A percentile compares a stretch with the other conserved stretches of the same genome.
phyloP scores from a whole-genome alignment of 345 rosid genomes.

The Moricandia arvensis region DNA sequence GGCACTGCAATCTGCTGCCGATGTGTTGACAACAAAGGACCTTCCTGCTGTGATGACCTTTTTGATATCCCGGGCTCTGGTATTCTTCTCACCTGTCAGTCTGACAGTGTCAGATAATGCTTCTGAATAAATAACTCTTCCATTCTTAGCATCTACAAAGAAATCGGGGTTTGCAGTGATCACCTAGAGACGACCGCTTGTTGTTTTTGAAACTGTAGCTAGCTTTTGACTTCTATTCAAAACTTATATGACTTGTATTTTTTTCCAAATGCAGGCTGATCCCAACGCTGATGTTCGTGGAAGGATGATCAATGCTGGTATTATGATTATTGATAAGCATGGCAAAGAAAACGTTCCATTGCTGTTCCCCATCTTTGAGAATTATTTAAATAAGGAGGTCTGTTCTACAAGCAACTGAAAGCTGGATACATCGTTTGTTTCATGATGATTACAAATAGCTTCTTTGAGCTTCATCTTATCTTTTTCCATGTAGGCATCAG shows the following conservation, averaged over 20 bases:
- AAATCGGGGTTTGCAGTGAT: no score
- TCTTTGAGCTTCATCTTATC: constrained; percentile 16
- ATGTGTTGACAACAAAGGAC: constrained; percentile 85
- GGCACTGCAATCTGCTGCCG: constrained; percentile 89
- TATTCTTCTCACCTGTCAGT: constrained; percentile 30
- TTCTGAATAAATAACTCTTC: background rate
- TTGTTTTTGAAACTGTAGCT: background rate
- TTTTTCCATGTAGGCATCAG: constrained; percentile 61
- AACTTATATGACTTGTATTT: background rate
- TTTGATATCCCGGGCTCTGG: constrained; percentile 93
- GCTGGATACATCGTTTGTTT: constrained; percentile 3
- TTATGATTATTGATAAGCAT: constrained; percentile 88
- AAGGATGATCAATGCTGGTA: constrained; percentile 95
- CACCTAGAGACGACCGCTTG: no score
- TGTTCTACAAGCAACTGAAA: constrained; percentile 25
- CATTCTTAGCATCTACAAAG: no score
- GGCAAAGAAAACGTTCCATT: constrained; percentile 88
- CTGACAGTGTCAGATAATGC: constrained; percentile 12
- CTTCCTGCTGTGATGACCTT: constrained; percentile 98
- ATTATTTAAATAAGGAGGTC: constrained; percentile 92
- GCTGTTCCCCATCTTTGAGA: constrained; percentile 93
- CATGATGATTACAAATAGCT: background rate
- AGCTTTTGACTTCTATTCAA: background rate
- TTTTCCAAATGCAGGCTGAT: constrained; percentile 69
- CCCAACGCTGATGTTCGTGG: constrained; percentile 97